These are phyloP conservation scores for Teunomyces stri DNA, from an alignment of 805 yeast species.

Conservation along the genomic window DNA sequence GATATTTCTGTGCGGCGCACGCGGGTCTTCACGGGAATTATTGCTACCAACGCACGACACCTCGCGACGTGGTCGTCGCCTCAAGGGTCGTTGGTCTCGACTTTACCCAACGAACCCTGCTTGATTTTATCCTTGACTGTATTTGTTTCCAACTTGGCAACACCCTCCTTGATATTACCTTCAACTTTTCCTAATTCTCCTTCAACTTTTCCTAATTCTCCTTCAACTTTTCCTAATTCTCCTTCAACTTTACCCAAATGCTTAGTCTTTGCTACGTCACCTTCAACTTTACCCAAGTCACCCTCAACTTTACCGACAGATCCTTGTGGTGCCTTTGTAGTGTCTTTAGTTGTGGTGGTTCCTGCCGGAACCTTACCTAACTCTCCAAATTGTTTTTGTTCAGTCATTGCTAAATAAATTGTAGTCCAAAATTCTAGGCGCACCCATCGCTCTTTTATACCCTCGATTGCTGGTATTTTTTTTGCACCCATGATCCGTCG, in stretches of 20 bases:
- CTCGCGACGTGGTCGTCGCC: no score
- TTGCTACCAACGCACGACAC: no score
- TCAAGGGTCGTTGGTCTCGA: not conserved
- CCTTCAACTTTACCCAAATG: not conserved
- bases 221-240: slow-evolving; percentile 1
- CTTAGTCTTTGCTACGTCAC: slow-evolving; percentile 2
- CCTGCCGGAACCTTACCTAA: slow-evolving; percentile 7
- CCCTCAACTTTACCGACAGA: not conserved
- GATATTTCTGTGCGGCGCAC: not conserved
- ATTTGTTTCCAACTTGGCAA: slow-evolving; percentile 2
- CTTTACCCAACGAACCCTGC: slow-evolving; percentile 2
- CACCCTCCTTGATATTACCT: slow-evolving; percentile 3
- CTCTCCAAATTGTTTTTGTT: slow-evolving; percentile 8
- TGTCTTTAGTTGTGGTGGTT: slow-evolving; percentile 6
- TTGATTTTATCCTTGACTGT: not conserved
- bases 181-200: slow-evolving; percentile 7
- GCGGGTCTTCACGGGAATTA: not conserved
- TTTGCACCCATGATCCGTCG: slow-evolving; percentile 1
- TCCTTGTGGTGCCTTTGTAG: not conserved
- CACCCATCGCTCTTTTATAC: not conserved
- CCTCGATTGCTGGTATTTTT: not conserved
- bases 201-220: not conserved
- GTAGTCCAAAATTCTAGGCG: not conserved
- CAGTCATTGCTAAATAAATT: slow-evolving; percentile 2
- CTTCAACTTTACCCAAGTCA: slow-evolving; percentile 6